Evolutionary conservation across 1,139 yeast species (phyloP), one percentile per base, ranked within the genome.

Genomic region (Taphrina confusa): DNA sequence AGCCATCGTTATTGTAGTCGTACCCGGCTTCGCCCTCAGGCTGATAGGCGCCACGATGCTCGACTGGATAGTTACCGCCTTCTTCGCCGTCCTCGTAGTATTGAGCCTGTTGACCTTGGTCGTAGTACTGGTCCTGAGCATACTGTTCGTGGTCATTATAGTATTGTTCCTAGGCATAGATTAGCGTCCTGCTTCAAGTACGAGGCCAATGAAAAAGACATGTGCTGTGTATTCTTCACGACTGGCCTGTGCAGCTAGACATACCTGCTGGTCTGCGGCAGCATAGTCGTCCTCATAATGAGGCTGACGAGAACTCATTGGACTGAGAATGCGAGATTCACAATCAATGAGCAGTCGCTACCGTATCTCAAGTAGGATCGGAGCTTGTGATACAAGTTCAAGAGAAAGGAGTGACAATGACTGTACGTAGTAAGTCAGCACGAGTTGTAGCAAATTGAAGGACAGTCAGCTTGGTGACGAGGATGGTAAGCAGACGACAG

Each of bases 211-310:
- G 46, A 20, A 40, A 11, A 8, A 16, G 27, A 40, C 16, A 36
- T n/a, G 14, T 30, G 33, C 33, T 12, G 12, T 30, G 33, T 12
- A 30, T n/a, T n/a, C n/a, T 28, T 8, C 33, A 28, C 8, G 11
- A 28, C 11, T 28, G 33, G 37, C 14, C 37, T 33, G 37, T 33
- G 4, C 11, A 8, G 37, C n/a, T 18, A n/a, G n/a, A 28, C 50
- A 20, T 12, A 47, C 52, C 52, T 47, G 52, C 20, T 50, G 61
- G 2, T 54, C 45, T 14, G 50, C 52, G n/a, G 55, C 39, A 37
- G 56, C 57, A 55, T 61, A 62, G 42, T 64, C 65, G 44, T 59
- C 62, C 47, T 65, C 66, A 61, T 65, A 65, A 47, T 65, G 64
- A 39, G 57, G 62, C 39, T 55, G 61, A 33, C 40, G 61, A 18